Percentiles rank a stretch among this genome's conserved stretches.
These are phyloP conservation scores for Tetrastigma voinierianum DNA, from an alignment of 164 flowering plant genomes.

Conservation along the genomic window DNA sequence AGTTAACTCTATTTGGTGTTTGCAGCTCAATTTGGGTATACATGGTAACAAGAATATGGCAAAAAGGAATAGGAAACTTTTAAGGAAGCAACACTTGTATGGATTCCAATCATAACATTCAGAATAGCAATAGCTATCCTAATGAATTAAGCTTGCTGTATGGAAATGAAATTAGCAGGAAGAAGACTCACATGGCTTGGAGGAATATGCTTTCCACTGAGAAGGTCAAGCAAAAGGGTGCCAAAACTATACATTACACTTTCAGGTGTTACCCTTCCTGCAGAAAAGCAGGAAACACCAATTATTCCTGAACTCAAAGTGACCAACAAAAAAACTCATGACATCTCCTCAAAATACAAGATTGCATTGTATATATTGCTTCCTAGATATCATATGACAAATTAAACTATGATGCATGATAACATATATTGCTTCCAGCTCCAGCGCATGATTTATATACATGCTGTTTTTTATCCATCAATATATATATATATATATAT, in stretches of 20 bases:
- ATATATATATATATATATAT: too few species aligned
- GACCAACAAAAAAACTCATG: neutral
- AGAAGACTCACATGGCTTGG: conserved; percentile 83
- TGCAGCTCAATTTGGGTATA: too few species aligned
- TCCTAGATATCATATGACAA: neutral
- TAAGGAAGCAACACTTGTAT: too few species aligned
- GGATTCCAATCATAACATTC: too few species aligned
- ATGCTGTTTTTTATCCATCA: too few species aligned
- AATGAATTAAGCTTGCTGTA: too few species aligned
- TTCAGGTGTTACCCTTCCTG: conserved; percentile 92
- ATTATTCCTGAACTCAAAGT: neutral
- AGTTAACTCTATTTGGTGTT: too few species aligned
- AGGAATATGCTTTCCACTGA: conserved; percentile 97
- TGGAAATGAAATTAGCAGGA: neutral
- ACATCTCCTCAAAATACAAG: neutral
- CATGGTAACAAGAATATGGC: too few species aligned
- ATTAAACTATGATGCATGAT: neutral
- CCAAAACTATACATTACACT: conserved; percentile 97
- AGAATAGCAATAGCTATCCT: too few species aligned
- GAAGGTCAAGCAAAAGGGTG: conserved; percentile 89
- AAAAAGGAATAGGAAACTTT: too few species aligned
- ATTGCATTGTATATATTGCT: neutral
- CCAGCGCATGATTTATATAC: too few species aligned
- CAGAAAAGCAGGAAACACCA: conserved; percentile 12
- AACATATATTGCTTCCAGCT: too few species aligned